Conservation (phyloP, 2,329 filamentous ascomycete genomes). For the Teratosphaeria gauchensis region DNA sequence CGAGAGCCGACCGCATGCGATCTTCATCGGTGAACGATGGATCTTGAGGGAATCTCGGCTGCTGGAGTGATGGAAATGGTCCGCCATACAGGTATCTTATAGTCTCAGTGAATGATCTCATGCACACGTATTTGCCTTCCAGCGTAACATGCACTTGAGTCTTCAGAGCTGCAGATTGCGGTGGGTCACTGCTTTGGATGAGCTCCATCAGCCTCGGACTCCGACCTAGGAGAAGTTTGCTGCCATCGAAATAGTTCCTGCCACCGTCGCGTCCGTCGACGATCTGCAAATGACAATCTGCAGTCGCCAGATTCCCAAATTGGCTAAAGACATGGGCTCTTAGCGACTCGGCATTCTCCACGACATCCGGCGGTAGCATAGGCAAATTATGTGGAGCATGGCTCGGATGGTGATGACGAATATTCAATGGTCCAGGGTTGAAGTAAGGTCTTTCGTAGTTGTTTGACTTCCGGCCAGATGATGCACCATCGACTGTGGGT, state of each 20-base stretch:
- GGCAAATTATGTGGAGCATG: slow-evolving; percentile 4
- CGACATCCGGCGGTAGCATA: slow-evolving; percentile 12
- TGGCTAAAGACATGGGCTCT: slow-evolving; percentile 20
- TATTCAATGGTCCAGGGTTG: slow-evolving; percentile 1
- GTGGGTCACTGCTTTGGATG: slow-evolving; percentile 11
- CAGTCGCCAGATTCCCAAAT: slow-evolving; percentile 18
- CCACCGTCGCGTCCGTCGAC: slow-evolving; percentile 11
- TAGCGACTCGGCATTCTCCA: slow-evolving; percentile 22
- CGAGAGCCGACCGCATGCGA: slow-evolving; percentile 37
- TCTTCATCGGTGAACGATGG: slow-evolving; percentile 7
- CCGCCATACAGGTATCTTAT: slow-evolving; percentile 26
- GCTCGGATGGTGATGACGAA: slow-evolving; percentile 10
- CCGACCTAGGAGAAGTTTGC: slow-evolving; percentile 23
- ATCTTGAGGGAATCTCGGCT: slow-evolving; percentile 3
- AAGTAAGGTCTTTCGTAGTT: slow-evolving; percentile 7
- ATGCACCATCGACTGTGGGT: slow-evolving; percentile 7
- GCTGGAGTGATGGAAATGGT: slow-evolving; percentile 16
- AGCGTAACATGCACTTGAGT: slow-evolving; percentile 12
- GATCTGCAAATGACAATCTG: slow-evolving; percentile 25
- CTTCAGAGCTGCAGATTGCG: slow-evolving; percentile 6
- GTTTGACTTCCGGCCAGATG: slow-evolving; percentile 6
- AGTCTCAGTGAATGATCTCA: slow-evolving; percentile 18
- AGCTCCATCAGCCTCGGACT: slow-evolving; percentile 16
- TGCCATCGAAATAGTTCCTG: slow-evolving; percentile 16
- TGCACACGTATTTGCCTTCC: slow-evolving; percentile 12